Percentiles rank a stretch among this genome's conserved stretches.
These are phyloP conservation scores for Trametes elegans DNA, from an alignment of 768 basidiomycete species.

Conservation along the genomic window DNA sequence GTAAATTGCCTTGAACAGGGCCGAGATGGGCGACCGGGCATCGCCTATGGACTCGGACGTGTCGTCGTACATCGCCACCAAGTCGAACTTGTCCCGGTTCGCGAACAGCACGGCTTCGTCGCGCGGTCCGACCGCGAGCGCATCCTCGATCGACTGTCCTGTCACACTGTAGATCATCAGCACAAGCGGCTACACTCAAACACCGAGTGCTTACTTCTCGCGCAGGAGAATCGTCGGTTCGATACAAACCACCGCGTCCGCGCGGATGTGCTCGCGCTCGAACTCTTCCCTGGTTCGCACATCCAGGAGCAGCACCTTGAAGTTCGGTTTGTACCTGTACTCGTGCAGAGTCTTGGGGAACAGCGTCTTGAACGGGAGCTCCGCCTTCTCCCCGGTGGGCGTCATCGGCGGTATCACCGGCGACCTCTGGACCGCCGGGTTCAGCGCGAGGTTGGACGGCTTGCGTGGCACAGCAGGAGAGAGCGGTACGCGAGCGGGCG, in stretches of 20 bases:
- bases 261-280: slow-evolving; percentile 68
- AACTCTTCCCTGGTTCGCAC: slow-evolving; percentile 79
- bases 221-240: slow-evolving; percentile 78
- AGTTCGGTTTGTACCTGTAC: slow-evolving; percentile 49
- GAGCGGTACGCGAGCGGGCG: slow-evolving; percentile 34
- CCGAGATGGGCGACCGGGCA: slow-evolving; percentile 50
- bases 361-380: slow-evolving; percentile 60
- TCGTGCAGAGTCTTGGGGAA: slow-evolving; percentile 56
- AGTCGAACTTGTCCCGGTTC: slow-evolving; percentile 85
- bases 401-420: slow-evolving; percentile 30
- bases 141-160: slow-evolving; percentile 65
- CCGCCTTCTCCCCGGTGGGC: slow-evolving; percentile 34
- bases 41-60: slow-evolving; percentile 51
- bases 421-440: slow-evolving; percentile 35
- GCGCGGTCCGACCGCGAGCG: slow-evolving; percentile 67
- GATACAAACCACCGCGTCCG: slow-evolving; percentile 72
- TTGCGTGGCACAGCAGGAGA: slow-evolving; percentile 44
- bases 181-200: not conserved
- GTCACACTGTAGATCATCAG: slow-evolving; percentile 49
- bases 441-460: slow-evolving; percentile 40
- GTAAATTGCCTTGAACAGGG: slow-evolving; percentile 67
- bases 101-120: slow-evolving; percentile 72
- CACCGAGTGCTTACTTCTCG: slow-evolving; percentile 50
- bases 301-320: slow-evolving; percentile 75
- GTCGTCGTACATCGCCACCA: slow-evolving; percentile 84